Evolutionary conservation across 2,329 filamentous ascomycete genomes (phyloP).

Genomic region (Incumbomyces lentus): DNA sequence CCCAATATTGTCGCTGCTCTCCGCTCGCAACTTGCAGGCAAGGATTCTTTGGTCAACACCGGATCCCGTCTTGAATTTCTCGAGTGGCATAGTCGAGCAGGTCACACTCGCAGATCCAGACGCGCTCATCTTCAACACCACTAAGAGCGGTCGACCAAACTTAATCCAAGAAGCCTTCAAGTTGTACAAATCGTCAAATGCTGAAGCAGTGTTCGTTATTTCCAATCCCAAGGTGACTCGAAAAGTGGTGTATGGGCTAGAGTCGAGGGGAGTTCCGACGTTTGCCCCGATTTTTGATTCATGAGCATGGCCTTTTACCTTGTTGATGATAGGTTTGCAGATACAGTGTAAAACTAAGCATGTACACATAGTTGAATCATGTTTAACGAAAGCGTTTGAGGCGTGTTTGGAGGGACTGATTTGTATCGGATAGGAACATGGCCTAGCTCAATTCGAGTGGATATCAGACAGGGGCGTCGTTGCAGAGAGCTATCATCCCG

Average conservation of each 20-base stretch:
- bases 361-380: too few species aligned
- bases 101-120: conserved; percentile 50
- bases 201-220: conserved; percentile 64
- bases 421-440: too few species aligned
- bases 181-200: conserved; percentile 36
- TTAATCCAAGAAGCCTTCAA: conserved; percentile 47
- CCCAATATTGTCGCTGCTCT: conserved; percentile 54
- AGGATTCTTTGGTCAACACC: conserved; percentile 62
- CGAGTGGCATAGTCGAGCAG: conserved; percentile 43
- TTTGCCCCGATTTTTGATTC: conserved; percentile 69
- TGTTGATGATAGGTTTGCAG: too few species aligned
- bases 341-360: too few species aligned
- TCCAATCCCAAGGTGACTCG: conserved; percentile 59
- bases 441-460: too few species aligned
- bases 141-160: conserved; percentile 48
- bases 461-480: too few species aligned
- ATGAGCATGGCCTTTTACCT: conserved; percentile 23
- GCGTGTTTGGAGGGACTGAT: too few species aligned
- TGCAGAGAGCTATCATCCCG: too few species aligned
- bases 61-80: conserved; percentile 53
- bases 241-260: conserved; percentile 58
- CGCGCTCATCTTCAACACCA: conserved; percentile 60
- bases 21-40: conserved; percentile 31
- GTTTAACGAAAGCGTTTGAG: too few species aligned
- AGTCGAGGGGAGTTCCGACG: conserved; percentile 54